phyloP scores from a whole-genome alignment of 2,329 filamentous ascomycete genomes.

The Mollisiaceae sp. region DNA sequence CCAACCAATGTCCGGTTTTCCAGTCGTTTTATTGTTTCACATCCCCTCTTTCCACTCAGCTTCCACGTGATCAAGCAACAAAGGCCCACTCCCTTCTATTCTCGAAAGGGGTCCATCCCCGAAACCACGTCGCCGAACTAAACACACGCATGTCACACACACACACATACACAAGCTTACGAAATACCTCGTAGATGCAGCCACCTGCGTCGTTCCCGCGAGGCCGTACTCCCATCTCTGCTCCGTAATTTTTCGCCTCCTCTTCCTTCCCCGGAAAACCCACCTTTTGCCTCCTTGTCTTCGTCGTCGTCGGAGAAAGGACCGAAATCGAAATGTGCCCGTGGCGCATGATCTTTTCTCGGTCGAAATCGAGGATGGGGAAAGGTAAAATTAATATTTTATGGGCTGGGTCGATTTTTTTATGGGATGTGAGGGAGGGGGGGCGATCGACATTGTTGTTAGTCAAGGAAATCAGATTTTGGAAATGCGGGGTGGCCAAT shows the following conservation, averaged over 20 bases:
- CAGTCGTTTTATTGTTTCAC: too few relatives aligned
- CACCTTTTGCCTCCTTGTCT: background rate
- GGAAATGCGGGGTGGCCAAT: background rate
- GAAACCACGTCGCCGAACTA: background rate
- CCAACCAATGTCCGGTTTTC: too few relatives aligned
- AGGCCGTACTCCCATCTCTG: too few relatives aligned
- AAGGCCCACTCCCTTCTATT: background rate
- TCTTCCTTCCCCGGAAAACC: background rate
- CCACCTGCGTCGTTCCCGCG: background rate
- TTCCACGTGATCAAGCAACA: too few relatives aligned
- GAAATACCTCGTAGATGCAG: background rate
- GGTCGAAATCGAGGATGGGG: background rate
- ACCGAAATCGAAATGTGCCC: background rate
- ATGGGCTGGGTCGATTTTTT: background rate
- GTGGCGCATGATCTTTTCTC: background rate
- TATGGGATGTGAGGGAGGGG: background rate
- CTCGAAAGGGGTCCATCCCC: background rate
- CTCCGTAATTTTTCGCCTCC: background rate
- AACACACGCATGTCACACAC: background rate
- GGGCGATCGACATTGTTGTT: background rate
- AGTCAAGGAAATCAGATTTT: background rate
- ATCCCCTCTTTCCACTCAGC: too few relatives aligned
- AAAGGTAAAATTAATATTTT: background rate
- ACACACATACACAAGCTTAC: background rate
- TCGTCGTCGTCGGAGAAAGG: background rate